phyloP scores from a whole-genome alignment of 2,329 filamentous ascomycete genomes.

The Epichloe brachyelytri region DNA sequence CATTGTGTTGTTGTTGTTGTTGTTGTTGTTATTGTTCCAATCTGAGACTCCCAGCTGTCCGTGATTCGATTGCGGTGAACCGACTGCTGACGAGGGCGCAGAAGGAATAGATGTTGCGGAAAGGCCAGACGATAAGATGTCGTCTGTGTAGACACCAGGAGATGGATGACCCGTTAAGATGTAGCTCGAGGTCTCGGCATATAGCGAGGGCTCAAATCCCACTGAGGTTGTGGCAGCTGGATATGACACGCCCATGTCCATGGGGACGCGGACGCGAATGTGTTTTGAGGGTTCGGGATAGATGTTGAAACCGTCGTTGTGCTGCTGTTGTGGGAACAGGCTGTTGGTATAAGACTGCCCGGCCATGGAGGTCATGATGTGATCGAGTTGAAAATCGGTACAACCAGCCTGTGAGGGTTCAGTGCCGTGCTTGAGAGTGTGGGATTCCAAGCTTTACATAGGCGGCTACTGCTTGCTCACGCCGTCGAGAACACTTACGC shows the following conservation, averaged over 20 bases:
- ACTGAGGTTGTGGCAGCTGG: constrained; percentile 17
- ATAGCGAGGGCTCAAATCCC: constrained; percentile 34
- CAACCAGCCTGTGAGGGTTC: not conserved
- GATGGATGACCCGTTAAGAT: constrained; percentile 35
- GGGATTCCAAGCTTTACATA: not conserved
- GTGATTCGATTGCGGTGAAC: constrained; percentile 52
- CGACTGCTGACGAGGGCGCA: constrained; percentile 52
- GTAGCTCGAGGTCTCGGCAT: constrained; percentile 31
- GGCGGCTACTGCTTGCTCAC: not conserved
- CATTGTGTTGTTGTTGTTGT: constrained; percentile 28
- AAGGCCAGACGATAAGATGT: constrained; percentile 41
- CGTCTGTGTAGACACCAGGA: constrained; percentile 36
- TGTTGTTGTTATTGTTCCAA: constrained; percentile 28
- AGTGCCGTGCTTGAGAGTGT: no score
- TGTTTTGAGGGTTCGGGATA: constrained; percentile 32
- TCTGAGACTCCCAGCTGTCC: constrained; percentile 45
- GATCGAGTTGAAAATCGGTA: not conserved
- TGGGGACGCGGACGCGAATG: constrained; percentile 27
- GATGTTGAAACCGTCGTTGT: constrained; percentile 28
- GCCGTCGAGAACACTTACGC: not conserved
- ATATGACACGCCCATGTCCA: constrained; percentile 34
- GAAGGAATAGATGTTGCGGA: constrained; percentile 51
- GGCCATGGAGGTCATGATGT: constrained; percentile 3
- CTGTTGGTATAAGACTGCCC: not conserved
- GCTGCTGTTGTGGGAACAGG: constrained; percentile 12